These are phyloP conservation scores for Diaporthe sp. DNA, from an alignment of 2,329 filamentous ascomycete genomes.

Conservation along the genomic window DNA sequence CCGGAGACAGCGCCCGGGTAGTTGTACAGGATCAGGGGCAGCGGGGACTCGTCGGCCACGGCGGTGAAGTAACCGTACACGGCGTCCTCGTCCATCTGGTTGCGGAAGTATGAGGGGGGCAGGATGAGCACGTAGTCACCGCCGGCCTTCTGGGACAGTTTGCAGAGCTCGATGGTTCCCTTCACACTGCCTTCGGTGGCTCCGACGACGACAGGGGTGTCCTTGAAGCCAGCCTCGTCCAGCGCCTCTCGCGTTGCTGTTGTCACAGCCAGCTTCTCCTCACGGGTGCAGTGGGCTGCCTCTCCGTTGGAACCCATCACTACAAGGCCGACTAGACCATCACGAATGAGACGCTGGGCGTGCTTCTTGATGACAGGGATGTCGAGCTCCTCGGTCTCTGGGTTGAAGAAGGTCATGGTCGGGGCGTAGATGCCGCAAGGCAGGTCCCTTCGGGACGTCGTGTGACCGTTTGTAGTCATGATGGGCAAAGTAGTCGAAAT, in stretches of 20 bases:
- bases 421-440: slow-evolving; percentile 89
- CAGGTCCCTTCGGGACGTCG: slow-evolving; percentile 67
- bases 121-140: slow-evolving; percentile 86
- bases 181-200: slow-evolving; percentile 86
- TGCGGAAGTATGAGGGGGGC: slow-evolving; percentile 86
- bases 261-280: slow-evolving; percentile 83
- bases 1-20: slow-evolving; percentile 90
- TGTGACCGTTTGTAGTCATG: slow-evolving; percentile 55
- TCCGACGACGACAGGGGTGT: slow-evolving; percentile 86
- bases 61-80: slow-evolving; percentile 80
- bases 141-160: slow-evolving; percentile 75
- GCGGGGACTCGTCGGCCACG: slow-evolving; percentile 81
- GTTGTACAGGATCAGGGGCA: slow-evolving; percentile 91
- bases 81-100: slow-evolving; percentile 80
- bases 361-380: slow-evolving; percentile 84
- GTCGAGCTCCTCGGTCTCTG: slow-evolving; percentile 87
- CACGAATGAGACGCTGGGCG: slow-evolving; percentile 81
- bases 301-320: slow-evolving; percentile 94
- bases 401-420: slow-evolving; percentile 91
- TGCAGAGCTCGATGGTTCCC: slow-evolving; percentile 82
- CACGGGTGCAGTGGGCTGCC: slow-evolving; percentile 84
- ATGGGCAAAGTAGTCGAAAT: background rate
- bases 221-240: slow-evolving; percentile 81
- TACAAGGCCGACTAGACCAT: slow-evolving; percentile 85
- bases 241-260: slow-evolving; percentile 85